Evolutionary conservation across 2,329 filamentous ascomycete species (phyloP).

Genomic region (Camillea tinctor): DNA sequence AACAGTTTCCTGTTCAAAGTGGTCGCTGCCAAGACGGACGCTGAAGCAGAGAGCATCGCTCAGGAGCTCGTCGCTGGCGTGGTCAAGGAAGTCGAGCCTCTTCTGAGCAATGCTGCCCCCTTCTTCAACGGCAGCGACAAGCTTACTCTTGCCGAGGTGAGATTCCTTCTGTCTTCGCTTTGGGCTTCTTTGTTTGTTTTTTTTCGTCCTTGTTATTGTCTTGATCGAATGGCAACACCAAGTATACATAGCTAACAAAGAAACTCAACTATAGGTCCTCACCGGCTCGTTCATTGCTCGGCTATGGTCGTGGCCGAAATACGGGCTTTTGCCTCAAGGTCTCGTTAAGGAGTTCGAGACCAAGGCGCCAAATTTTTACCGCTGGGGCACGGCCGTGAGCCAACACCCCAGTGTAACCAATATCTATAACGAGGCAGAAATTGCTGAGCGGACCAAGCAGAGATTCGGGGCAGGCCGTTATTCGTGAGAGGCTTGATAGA

Average conservation of each 20-base stretch:
- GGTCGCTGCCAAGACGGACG: conserved; percentile 42
- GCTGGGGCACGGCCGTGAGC: conserved; percentile 62
- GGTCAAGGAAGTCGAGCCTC: conserved; percentile 71
- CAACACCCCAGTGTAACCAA: conserved; percentile 64
- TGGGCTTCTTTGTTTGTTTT: neutral
- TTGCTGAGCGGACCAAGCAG: conserved; percentile 41
- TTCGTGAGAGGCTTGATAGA: neutral
- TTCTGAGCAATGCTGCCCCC: conserved; percentile 55
- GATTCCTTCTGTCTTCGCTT: conserved; percentile 14
- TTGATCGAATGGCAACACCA: too few relatives aligned
- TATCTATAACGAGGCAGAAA: conserved; percentile 56
- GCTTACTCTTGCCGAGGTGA: conserved; percentile 73
- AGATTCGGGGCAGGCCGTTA: conserved; percentile 33
- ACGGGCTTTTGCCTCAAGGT: conserved; percentile 50
- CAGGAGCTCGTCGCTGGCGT: conserved; percentile 55
- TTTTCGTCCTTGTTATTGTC: too few relatives aligned
- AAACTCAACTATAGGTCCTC: conserved; percentile 45
- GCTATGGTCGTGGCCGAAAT: conserved; percentile 52
- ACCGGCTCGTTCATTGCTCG: conserved; percentile 68
- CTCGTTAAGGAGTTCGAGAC: conserved; percentile 47
- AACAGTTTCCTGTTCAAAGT: conserved; percentile 30
- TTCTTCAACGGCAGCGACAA: conserved; percentile 64
- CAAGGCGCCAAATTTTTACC: conserved; percentile 63
- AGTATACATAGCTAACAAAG: neutral
- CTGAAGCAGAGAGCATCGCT: conserved; percentile 48